phyloP scores from a whole-genome alignment of 108 stramenopile species.

The Discostella stelligeroides region DNA sequence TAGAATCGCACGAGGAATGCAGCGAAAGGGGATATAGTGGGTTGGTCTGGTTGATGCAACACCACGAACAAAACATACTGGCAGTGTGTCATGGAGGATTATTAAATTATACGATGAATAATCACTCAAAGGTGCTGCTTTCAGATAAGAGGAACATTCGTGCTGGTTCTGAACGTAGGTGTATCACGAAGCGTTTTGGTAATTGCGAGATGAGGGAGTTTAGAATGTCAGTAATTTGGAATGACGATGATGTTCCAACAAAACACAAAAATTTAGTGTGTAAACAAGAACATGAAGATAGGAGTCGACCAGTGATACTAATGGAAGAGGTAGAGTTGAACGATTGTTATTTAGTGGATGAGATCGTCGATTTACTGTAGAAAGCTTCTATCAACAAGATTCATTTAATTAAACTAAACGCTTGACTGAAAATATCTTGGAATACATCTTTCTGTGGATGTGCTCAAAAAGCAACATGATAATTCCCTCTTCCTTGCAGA shows the following conservation, averaged over 20 bases:
- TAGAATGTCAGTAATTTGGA: conserved; percentile 33
- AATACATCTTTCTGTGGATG: too few species aligned
- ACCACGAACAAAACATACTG: conserved; percentile 58
- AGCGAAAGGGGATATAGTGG: conserved; percentile 74
- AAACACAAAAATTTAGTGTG: background rate
- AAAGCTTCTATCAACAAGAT: too few species aligned
- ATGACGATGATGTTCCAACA: background rate
- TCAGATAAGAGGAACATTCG: conserved; percentile 48
- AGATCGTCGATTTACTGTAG: background rate
- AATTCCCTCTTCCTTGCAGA: conserved; percentile 21
- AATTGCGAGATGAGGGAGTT: conserved; percentile 83
- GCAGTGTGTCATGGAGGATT: conserved; percentile 77
- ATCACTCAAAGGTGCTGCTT: conserved; percentile 56
- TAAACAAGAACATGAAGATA: conserved; percentile 4
- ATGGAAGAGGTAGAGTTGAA: conserved; percentile 32
- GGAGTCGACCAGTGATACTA: conserved; percentile 23
- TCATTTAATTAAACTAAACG: too few species aligned
- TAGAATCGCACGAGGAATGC: conserved; percentile 61
- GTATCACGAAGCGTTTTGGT: conserved; percentile 63
- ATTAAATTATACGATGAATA: conserved; percentile 63
- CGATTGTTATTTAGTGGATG: background rate
- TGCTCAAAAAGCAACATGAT: too few species aligned
- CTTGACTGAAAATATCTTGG: too few species aligned
- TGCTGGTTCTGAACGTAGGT: conserved; percentile 8
- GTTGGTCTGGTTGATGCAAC: conserved; percentile 57